Conservation (phyloP, 2,329 filamentous ascomycete species). For the Boeremia lycopersici region DNA sequence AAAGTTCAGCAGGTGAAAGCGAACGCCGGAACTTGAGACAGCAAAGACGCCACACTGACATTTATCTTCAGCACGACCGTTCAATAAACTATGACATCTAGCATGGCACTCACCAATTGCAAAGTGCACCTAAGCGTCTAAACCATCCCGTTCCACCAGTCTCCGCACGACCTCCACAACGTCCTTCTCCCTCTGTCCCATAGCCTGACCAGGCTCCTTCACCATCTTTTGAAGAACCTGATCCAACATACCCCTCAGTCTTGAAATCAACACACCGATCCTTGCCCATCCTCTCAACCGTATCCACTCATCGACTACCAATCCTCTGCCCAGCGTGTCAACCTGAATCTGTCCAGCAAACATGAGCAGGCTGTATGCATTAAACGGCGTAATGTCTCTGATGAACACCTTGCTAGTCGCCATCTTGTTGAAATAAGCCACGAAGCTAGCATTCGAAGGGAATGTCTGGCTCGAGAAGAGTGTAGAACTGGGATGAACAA, state of each 20-base stretch:
- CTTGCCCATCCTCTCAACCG: slow-evolving; percentile 87
- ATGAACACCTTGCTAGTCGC: slow-evolving; percentile 91
- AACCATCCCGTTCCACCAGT: slow-evolving; percentile 86
- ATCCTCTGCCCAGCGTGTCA: slow-evolving; percentile 83
- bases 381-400: slow-evolving; percentile 89
- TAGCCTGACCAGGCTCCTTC: slow-evolving; percentile 70
- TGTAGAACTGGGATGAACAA: slow-evolving; percentile 88
- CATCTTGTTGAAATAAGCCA: slow-evolving; percentile 92
- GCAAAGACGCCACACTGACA: background rate
- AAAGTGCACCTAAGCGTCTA: slow-evolving; percentile 61
- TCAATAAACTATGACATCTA: background rate
- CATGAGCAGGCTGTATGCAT: slow-evolving; percentile 83
- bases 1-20: background rate
- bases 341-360: slow-evolving; percentile 86
- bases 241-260: slow-evolving; percentile 86
- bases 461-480: slow-evolving; percentile 85
- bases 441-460: slow-evolving; percentile 73
- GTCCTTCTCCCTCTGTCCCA: slow-evolving; percentile 56
- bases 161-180: slow-evolving; percentile 79
- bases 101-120: background rate
- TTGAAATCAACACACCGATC: slow-evolving; percentile 85
- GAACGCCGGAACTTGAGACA: background rate
- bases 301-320: slow-evolving; percentile 93
- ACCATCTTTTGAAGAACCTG: slow-evolving; percentile 80
- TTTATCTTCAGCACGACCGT: background rate